Evolutionary conservation across 371 early-diverging fungal genomes (phyloP).

Genomic region (Parasitella parasitica): DNA sequence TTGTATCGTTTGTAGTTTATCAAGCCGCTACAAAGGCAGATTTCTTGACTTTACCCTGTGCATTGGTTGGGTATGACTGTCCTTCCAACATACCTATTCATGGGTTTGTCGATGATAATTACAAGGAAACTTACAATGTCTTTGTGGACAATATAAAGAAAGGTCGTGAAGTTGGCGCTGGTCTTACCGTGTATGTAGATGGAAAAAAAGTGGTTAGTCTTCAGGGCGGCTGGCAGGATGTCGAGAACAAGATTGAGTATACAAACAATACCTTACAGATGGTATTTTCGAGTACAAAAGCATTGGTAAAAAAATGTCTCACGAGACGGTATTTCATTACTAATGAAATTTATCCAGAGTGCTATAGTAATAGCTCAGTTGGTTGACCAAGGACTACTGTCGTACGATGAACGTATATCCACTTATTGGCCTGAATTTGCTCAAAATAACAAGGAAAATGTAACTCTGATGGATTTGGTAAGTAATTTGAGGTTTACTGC

Average conservation of each 20-base stretch:
- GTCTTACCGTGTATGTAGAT: constrained; percentile 55
- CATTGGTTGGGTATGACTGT: not conserved
- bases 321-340: not conserved
- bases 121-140: constrained; percentile 24
- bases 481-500: not conserved
- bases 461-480: constrained; percentile 59
- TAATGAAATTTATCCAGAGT: constrained; percentile 4
- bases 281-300: constrained; percentile 69
- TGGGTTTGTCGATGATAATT: constrained; percentile 31
- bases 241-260: constrained; percentile 38
- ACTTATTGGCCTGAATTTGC: constrained; percentile 82
- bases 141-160: constrained; percentile 34
- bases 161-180: constrained; percentile 55
- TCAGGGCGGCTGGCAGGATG: constrained; percentile 65
- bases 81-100: constrained; percentile 11
- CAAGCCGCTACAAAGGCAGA: not conserved
- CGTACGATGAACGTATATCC: constrained; percentile 54
- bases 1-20: not conserved
- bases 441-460: constrained; percentile 70
- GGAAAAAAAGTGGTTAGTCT: constrained; percentile 62
- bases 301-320: constrained; percentile 35
- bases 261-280: constrained; percentile 58
- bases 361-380: constrained; percentile 62
- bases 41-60: not conserved
- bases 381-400: constrained; percentile 58